Percentiles rank a stretch among this genome's conserved stretches.
Evolutionary conservation across 2,329 filamentous ascomycete species (phyloP).

Genomic region (Botrytis fragariae): DNA sequence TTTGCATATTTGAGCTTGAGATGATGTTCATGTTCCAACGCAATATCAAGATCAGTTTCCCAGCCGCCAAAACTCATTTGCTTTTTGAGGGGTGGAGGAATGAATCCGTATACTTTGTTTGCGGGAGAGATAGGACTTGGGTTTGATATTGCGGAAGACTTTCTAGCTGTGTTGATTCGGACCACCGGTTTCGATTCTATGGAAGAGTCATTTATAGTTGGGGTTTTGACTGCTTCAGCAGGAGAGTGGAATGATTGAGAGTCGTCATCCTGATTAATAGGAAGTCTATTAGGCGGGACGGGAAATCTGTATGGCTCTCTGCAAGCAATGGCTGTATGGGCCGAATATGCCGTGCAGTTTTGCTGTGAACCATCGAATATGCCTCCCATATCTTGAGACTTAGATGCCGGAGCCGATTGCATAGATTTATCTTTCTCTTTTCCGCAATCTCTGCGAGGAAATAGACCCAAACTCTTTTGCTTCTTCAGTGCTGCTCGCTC

Average conservation of each 20-base stretch:
- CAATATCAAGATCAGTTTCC: slow-evolving; percentile 2
- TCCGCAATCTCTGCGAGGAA: background rate
- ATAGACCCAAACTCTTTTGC: slow-evolving; percentile 11
- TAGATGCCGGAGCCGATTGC: background rate
- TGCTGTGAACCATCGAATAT: slow-evolving; percentile 13
- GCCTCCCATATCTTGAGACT: background rate
- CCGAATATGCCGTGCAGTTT: slow-evolving; percentile 4
- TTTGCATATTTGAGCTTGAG: background rate
- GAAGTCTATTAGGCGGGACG: background rate
- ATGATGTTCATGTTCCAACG: slow-evolving; percentile 1
- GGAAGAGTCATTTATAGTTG: background rate
- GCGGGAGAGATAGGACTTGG: background rate
- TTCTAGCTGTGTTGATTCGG: background rate
- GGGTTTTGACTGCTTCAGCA: background rate
- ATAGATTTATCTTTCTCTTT: background rate
- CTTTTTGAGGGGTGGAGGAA: slow-evolving; percentile 6
- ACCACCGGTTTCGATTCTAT: background rate
- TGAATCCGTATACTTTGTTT: slow-evolving; percentile 6
- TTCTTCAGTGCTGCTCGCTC: background rate
- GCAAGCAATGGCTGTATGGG: background rate
- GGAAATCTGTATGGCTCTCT: slow-evolving; percentile 14
- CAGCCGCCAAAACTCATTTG: background rate
- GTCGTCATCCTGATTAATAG: background rate
- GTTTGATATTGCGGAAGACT: background rate
- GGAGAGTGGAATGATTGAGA: background rate